Conservation (phyloP, 2,329 filamentous ascomycete species). For the Paecilomyces formosus region DNA sequence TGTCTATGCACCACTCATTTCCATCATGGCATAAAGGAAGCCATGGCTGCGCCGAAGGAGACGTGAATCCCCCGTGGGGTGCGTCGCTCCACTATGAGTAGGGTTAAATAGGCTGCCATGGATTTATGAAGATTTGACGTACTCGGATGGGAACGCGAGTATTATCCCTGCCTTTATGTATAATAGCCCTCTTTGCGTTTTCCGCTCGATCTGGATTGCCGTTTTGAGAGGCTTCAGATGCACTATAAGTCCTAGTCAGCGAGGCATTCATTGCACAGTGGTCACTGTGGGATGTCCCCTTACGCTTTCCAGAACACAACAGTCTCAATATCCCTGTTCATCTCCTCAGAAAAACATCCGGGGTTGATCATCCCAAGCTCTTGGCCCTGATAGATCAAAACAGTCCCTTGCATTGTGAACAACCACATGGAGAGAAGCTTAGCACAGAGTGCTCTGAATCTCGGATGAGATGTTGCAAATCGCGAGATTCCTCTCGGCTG, state of each 20-base stretch:
- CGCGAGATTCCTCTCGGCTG: constrained; percentile 33
- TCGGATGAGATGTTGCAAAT: constrained; percentile 33
- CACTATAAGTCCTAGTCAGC: constrained; percentile 6
- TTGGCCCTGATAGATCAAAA: constrained; percentile 46
- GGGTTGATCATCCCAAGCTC: constrained; percentile 47
- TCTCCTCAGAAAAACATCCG: constrained; percentile 31
- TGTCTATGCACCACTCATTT: constrained; percentile 49
- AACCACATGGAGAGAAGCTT: constrained; percentile 35
- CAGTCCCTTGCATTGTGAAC: constrained; percentile 46
- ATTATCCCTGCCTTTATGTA: constrained; percentile 23
- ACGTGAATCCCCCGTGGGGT: constrained; percentile 10
- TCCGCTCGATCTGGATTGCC: constrained; percentile 15
- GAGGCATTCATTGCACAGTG: not conserved
- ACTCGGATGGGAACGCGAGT: constrained; percentile 19
- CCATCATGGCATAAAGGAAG: constrained; percentile 57
- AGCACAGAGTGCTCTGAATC: constrained; percentile 8
- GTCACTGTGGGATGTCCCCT: not conserved
- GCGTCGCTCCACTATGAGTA: constrained; percentile 9
- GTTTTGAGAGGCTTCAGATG: constrained; percentile 9
- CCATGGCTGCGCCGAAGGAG: constrained; percentile 45
- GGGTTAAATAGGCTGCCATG: not conserved
- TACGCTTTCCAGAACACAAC: constrained; percentile 43
- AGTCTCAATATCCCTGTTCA: constrained; percentile 13
- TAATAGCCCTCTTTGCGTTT: constrained; percentile 16
- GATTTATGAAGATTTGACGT: not conserved